Base-by-base conservation (phyloP, 352 stramenopile genomes). In the Peronospora belbahrii region DNA sequence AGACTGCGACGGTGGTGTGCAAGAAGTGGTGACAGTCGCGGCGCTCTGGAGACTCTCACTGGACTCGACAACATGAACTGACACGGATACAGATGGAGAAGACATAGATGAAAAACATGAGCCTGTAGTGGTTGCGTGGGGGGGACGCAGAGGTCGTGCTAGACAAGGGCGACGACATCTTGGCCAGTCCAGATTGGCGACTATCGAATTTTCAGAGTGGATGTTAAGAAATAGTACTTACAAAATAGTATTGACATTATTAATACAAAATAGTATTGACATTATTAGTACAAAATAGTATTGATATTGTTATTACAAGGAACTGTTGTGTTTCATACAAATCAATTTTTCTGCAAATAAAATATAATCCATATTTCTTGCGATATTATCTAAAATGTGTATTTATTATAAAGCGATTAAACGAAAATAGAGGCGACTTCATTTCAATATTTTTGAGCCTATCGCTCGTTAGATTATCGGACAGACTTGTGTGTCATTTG, bases 391-490 rank as follows among this genome's bases (percentile, higher is more conserved):
- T n/a, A n/a, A n/a, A n/a, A n/a, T n/a, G n/a, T n/a, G n/a, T n/a
- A n/a, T n/a, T n/a, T n/a, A n/a, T n/a, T n/a, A n/a, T n/a, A n/a
- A n/a, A n/a, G n/a, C n/a, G n/a, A n/a, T n/a, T n/a, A n/a, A n/a
- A n/a, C n/a, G n/a, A n/a, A n/a, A n/a, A n/a, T n/a, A n/a, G n/a
- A n/a, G n/a, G n/a, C n/a, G n/a, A n/a, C n/a, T n/a, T n/a, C n/a
- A n/a, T n/a, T n/a, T n/a, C n/a, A n/a, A n/a, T n/a, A n/a, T n/a
- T 40, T 54, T 44, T 38, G 42, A 60, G 30, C 38, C 15, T 23
- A 27, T 32, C 15, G 42, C 41, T 52, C 34, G 5, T 56, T 54
- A 58, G 58, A 58, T 52, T 57, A 54, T 22, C 24, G 33, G 13
- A 33, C 15, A 10, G 22, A 10, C 23, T 27, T 7, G 14, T 25